Percentiles rank a stretch among this genome's conserved stretches.
phyloP scores from a whole-genome alignment of 805 yeast genomes.

The Sporopachydermia lactativora region DNA sequence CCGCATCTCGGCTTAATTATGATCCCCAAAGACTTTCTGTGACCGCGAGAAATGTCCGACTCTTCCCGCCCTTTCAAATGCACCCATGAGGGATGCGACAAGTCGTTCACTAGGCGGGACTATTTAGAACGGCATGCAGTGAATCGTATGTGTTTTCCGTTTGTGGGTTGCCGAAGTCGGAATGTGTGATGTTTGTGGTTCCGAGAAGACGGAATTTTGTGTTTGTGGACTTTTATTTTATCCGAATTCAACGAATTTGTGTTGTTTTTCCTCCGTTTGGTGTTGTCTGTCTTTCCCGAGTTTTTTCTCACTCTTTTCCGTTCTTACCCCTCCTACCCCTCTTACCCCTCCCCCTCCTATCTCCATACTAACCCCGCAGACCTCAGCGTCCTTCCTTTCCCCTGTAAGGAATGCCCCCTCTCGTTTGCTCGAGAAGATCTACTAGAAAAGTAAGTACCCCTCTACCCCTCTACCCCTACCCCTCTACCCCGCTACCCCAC shows the following conservation, averaged over 20 bases:
- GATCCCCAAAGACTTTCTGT: no score
- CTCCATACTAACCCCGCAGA: conserved; percentile 3
- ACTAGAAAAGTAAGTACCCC: conserved; percentile 13
- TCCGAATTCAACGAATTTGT: no score
- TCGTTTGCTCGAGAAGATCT: conserved; percentile 18
- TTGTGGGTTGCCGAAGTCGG: no score
- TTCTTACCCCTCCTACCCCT: no score
- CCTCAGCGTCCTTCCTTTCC: conserved; percentile 15
- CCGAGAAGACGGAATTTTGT: background rate
- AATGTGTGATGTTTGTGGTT: background rate
- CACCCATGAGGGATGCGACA: conserved; percentile 14
- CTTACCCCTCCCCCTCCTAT: no score
- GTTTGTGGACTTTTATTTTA: background rate
- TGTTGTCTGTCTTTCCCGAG: no score
- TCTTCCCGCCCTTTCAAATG: conserved; percentile 9
- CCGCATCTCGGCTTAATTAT: no score
- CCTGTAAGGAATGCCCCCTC: conserved; percentile 14
- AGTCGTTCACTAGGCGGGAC: conserved; percentile 15
- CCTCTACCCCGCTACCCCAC: background rate
- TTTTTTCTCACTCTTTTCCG: no score
- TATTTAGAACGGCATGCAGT: conserved; percentile 15
- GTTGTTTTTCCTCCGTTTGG: no score
- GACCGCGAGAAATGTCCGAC: background rate
- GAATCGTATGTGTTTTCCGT: conserved; percentile 12
- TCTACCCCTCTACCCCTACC: background rate